Conservation (phyloP, 2,329 filamentous ascomycete species). For the Nothophaeocryptopus gaeumannii region DNA sequence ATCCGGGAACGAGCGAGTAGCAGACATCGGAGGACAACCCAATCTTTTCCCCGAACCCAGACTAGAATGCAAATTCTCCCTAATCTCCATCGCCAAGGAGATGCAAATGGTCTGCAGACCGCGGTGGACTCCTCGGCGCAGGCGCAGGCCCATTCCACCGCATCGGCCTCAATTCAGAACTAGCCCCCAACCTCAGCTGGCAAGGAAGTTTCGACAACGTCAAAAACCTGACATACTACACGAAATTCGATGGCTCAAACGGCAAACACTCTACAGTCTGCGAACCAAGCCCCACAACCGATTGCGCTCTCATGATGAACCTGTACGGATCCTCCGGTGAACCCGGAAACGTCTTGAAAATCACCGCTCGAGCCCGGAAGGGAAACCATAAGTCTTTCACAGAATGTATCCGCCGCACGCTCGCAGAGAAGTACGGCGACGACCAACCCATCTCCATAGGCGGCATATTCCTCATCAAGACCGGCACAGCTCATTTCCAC, state of each 20-base stretch:
- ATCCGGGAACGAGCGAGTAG: constrained; percentile 28
- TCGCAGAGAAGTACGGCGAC: constrained; percentile 26
- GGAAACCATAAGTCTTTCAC: constrained; percentile 29
- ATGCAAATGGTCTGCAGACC: constrained; percentile 25
- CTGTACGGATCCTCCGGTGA: constrained; percentile 28
- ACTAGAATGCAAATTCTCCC: constrained; percentile 31
- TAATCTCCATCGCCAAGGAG: constrained; percentile 25
- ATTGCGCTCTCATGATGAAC: constrained; percentile 35
- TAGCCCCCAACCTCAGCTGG: constrained; percentile 32
- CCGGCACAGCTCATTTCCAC: constrained; percentile 28
- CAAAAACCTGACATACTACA: constrained; percentile 29
- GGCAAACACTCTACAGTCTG: constrained; percentile 34
- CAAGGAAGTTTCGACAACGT: constrained; percentile 21
- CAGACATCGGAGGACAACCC: constrained; percentile 33
- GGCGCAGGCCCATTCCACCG: constrained; percentile 32
- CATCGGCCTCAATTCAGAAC: constrained; percentile 30
- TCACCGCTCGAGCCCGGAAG: constrained; percentile 26
- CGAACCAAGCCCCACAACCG: constrained; percentile 22
- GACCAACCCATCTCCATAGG: constrained; percentile 26
- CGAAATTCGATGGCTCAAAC: constrained; percentile 46
- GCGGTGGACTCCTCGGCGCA: constrained; percentile 30
- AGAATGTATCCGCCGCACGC: constrained; percentile 27
- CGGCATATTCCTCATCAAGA: constrained; percentile 30
- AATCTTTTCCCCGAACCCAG: constrained; percentile 31
- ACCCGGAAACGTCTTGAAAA: constrained; percentile 29